Evolutionary conservation across 495 filamentous ascomycete species (phyloP).

Genomic region (Alectoria sarmentosa): DNA sequence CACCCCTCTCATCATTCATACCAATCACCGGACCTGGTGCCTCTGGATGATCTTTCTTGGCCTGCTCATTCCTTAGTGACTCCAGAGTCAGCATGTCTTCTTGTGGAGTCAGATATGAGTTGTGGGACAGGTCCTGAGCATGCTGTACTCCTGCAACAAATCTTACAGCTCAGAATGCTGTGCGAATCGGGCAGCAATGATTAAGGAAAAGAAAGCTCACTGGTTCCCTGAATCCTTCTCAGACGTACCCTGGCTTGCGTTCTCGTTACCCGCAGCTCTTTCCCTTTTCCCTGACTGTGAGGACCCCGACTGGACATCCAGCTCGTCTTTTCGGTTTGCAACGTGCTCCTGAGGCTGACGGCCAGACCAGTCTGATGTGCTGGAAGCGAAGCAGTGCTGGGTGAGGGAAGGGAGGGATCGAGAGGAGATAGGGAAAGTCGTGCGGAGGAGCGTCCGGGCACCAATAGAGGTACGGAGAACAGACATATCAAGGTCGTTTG

Average conservation of each 20-base stretch:
- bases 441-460: not conserved
- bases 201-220: too few species aligned
- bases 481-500: not conserved
- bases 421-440: slow-evolving; percentile 17
- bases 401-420: slow-evolving; percentile 5
- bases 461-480: slow-evolving; percentile 5
- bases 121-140: too few species aligned
- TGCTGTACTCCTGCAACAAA: too few species aligned
- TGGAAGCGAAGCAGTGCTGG: slow-evolving; percentile 11
- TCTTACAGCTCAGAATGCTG: too few species aligned
- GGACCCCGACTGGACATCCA: slow-evolving; percentile 38
- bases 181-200: too few species aligned
- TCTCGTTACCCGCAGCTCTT: slow-evolving; percentile 33
- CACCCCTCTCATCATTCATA: slow-evolving; percentile 62
- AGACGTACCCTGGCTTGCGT: slow-evolving; percentile 37
- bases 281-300: slow-evolving; percentile 36
- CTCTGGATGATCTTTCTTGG: slow-evolving; percentile 57
- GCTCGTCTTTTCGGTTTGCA: slow-evolving; percentile 33
- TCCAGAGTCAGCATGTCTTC: too few species aligned
- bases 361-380: slow-evolving; percentile 33
- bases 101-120: too few species aligned
- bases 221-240: slow-evolving; percentile 39
- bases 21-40: slow-evolving; percentile 59
- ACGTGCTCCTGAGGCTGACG: slow-evolving; percentile 33
- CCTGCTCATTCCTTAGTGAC: slow-evolving; percentile 43